These are phyloP conservation scores for Mycena haematopus DNA, from an alignment of 768 basidiomycete genomes.

Conservation along the genomic window DNA sequence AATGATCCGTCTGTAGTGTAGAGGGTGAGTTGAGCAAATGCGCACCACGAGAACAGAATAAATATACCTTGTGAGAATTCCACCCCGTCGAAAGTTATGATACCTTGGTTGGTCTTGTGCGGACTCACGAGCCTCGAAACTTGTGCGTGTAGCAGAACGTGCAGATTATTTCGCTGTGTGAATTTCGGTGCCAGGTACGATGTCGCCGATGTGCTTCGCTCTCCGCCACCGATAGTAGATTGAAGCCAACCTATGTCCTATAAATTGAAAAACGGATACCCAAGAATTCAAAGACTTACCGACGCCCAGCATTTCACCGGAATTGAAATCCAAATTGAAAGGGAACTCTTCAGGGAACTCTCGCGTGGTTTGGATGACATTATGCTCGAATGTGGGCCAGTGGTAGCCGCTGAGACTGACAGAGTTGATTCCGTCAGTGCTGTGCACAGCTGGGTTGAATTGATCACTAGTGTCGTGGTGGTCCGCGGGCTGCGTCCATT, in stretches of 20 bases:
- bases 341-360: background rate
- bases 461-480: constrained; percentile 33
- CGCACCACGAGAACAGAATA: background rate
- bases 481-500: constrained; percentile 42
- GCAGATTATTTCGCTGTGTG: constrained; percentile 35
- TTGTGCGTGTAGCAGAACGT: constrained; percentile 35
- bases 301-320: constrained; percentile 35
- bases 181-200: constrained; percentile 36
- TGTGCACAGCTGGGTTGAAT: constrained; percentile 44
- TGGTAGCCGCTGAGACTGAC: constrained; percentile 41
- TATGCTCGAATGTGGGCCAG: constrained; percentile 7
- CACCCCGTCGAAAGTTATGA: background rate
- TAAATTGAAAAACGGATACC: background rate
- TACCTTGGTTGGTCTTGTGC: background rate
- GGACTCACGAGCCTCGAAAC: constrained; percentile 26
- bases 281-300: constrained; percentile 21
- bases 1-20: background rate
- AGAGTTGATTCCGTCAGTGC: constrained; percentile 37
- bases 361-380: background rate
- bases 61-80: background rate
- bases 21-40: background rate
- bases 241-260: background rate
- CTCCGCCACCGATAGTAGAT: constrained; percentile 31
- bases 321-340: constrained; percentile 39
- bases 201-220: constrained; percentile 18